A percentile compares a stretch with the other conserved stretches of the same genome.
These are phyloP conservation scores for Candida sojae DNA, from an alignment of 1,139 yeast genomes.

Conservation along the genomic window DNA sequence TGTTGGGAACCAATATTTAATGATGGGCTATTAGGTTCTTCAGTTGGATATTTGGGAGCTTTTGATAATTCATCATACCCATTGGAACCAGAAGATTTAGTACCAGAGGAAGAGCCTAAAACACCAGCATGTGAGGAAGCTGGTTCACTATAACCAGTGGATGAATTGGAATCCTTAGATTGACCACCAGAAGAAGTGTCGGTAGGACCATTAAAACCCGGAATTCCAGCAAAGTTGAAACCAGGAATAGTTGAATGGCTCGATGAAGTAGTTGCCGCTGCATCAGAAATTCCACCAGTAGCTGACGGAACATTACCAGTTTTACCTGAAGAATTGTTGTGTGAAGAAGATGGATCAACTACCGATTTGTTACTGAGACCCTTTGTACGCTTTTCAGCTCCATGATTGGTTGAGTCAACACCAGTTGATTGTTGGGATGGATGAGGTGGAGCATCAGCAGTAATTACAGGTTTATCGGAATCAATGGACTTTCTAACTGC, in stretches of 20 bases:
- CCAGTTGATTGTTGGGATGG: neutral
- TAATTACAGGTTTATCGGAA: neutral
- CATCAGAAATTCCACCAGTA: neutral
- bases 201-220: slow-evolving; percentile 4
- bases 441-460: neutral
- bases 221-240: slow-evolving; percentile 3
- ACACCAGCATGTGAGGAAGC: neutral
- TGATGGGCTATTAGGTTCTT: neutral
- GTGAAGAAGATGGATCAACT: neutral
- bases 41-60: neutral
- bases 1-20: neutral
- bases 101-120: neutral
- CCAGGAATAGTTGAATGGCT: neutral
- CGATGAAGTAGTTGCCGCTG: neutral
- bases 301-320: neutral
- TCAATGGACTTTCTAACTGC: neutral
- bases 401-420: neutral
- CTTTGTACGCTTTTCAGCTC: neutral
- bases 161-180: neutral
- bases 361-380: neutral
- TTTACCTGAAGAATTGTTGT: too few relatives aligned
- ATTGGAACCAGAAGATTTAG: neutral
- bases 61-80: neutral
- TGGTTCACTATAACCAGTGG: slow-evolving; percentile 2
- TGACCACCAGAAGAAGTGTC: slow-evolving; percentile 1